These are phyloP conservation scores for Talaromyces adpressus DNA, from an alignment of 495 filamentous ascomycete genomes.

Conservation along the genomic window DNA sequence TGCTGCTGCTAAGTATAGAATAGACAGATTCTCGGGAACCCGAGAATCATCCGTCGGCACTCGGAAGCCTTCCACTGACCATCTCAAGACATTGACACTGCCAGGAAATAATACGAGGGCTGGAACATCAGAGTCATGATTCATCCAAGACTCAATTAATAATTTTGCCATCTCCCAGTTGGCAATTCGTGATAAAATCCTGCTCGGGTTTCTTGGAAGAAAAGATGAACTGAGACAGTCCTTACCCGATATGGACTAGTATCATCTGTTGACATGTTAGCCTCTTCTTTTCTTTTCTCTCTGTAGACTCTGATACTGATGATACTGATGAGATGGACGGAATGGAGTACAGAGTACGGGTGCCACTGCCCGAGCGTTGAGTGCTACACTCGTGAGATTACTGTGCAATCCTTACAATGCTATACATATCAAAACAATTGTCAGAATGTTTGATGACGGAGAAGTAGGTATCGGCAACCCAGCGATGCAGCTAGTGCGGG, in stretches of 20 bases:
- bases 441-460: too few relatives aligned
- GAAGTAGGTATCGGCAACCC: background rate
- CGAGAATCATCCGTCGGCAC: background rate
- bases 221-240: background rate
- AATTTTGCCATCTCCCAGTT: background rate
- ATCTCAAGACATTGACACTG: background rate
- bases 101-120: background rate
- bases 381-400: background rate
- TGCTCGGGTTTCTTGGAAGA: background rate
- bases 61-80: background rate
- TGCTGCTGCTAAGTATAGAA: background rate
- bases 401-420: background rate
- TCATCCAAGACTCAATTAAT: background rate
- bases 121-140: background rate
- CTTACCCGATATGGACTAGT: background rate
- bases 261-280: background rate
- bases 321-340: background rate
- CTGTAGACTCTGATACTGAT: background rate
- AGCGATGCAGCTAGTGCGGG: background rate
- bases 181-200: background rate
- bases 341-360: background rate
- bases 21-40: background rate
- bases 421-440: background rate
- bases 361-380: background rate
- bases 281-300: background rate